Evolutionary conservation across 2,329 filamentous ascomycete species (phyloP).

Genomic region (Colletotrichum salicis): DNA sequence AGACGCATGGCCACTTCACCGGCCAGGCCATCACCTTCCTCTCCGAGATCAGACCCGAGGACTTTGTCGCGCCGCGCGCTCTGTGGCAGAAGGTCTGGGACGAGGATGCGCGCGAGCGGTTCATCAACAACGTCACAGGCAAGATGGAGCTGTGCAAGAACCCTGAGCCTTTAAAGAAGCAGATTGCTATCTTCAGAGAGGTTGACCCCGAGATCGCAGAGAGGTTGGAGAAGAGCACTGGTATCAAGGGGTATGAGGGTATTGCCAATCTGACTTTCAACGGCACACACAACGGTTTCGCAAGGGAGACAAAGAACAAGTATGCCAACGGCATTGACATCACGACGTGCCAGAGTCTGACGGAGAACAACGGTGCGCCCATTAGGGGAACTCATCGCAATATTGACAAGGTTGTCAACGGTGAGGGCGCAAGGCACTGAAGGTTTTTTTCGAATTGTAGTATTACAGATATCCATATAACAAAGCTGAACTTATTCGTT

Average conservation of each 20-base stretch:
- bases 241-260: conserved; percentile 68
- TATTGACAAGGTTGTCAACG: neutral
- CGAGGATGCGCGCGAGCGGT: conserved; percentile 65
- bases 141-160: conserved; percentile 70
- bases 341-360: neutral
- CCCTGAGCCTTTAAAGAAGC: conserved; percentile 70
- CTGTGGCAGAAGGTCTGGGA: conserved; percentile 56
- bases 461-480: neutral
- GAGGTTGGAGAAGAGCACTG: conserved; percentile 70
- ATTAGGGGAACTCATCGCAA: neutral
- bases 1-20: conserved; percentile 50
- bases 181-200: conserved; percentile 74
- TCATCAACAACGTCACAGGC: conserved; percentile 68
- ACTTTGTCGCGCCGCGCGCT: conserved; percentile 45
- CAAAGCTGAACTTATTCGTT: no score
- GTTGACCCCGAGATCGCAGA: conserved; percentile 67
- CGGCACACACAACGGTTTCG: conserved; percentile 70
- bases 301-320: conserved; percentile 55
- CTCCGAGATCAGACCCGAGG: conserved; percentile 50
- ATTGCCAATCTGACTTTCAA: conserved; percentile 67
- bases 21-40: conserved; percentile 51
- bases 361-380: conserved; percentile 19
- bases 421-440: neutral
- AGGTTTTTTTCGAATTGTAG: neutral
- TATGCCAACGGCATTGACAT: conserved; percentile 61